These are phyloP conservation scores for Taiozyma onychis DNA, from an alignment of 1,139 yeast genomes.

Conservation along the genomic window DNA sequence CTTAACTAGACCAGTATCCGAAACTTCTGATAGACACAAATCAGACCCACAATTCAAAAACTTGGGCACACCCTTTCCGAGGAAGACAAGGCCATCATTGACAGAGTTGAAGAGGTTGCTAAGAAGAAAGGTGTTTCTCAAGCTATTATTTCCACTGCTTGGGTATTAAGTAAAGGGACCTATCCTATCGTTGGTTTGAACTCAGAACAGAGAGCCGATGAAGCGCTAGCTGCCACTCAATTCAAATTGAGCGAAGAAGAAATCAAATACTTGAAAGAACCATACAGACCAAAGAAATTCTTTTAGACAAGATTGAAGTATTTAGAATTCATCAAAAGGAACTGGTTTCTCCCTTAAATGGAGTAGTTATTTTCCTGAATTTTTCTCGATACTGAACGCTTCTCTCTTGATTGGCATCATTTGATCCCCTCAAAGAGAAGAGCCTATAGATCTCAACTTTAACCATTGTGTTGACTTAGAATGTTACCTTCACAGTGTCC, in stretches of 20 bases:
- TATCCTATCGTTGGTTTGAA: constrained; percentile 45
- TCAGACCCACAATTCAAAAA: constrained; percentile 14
- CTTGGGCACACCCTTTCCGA: constrained; percentile 2
- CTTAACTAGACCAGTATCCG: constrained; percentile 24
- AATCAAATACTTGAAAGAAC: constrained; percentile 39
- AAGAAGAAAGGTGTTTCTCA: constrained; percentile 38
- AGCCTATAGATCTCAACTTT: too few species aligned
- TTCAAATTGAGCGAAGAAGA: constrained; percentile 38
- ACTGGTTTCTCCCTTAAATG: background rate
- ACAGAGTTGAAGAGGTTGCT: constrained; percentile 48
- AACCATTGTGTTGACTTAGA: too few species aligned
- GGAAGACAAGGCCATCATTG: constrained; percentile 35
- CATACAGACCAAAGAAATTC: constrained; percentile 26
- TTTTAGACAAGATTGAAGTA: background rate
- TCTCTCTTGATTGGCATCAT: too few species aligned
- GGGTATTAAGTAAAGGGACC: constrained; percentile 47
- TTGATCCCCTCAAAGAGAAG: too few species aligned
- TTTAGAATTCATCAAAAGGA: too few species aligned
- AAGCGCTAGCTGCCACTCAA: constrained; percentile 35
- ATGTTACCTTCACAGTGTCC: too few species aligned
- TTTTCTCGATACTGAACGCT: too few species aligned
- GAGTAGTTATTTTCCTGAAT: too few species aligned
- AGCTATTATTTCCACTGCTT: constrained; percentile 51
- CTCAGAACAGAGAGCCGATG: constrained; percentile 39
- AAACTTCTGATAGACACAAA: constrained; percentile 17